A percentile compares a stretch with the other conserved stretches of the same genome.
phyloP scores from a whole-genome alignment of 208 protist species.

The Entamoeba invadens region DNA sequence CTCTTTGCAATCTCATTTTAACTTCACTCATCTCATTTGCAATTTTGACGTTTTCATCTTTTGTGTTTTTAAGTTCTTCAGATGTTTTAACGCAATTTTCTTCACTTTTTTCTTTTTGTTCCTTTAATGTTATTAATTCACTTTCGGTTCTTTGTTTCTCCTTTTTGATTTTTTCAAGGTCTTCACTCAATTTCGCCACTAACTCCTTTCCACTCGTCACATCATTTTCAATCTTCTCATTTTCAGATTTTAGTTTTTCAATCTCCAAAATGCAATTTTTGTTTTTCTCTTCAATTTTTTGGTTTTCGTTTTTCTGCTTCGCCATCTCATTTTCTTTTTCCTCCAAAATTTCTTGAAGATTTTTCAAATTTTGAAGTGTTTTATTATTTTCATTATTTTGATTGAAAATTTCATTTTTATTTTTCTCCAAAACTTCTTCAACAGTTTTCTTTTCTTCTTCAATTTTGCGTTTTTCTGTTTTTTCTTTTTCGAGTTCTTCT shows the following conservation, averaged over 20 bases:
- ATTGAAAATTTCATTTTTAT: background rate
- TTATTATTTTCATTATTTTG: too few species aligned
- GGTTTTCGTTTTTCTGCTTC: background rate
- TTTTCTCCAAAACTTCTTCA: background rate
- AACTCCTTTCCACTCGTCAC: background rate
- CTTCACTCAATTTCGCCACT: background rate
- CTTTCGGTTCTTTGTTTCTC: background rate
- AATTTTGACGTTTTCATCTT: background rate
- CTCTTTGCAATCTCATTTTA: background rate
- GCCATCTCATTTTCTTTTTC: too few species aligned
- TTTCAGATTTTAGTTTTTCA: background rate
- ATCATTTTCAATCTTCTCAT: background rate
- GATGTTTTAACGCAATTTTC: background rate
- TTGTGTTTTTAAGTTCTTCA: background rate
- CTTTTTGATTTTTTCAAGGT: background rate
- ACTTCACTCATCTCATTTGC: background rate
- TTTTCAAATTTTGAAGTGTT: background rate
- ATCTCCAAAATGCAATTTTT: too few species aligned
- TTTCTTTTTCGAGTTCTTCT: background rate
- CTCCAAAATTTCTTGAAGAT: background rate
- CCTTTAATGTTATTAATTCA: background rate
- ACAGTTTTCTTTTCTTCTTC: background rate
- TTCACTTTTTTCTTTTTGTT: background rate
- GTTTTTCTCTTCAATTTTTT: background rate
- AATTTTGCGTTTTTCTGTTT: background rate